phyloP scores from a whole-genome alignment of 1,139 yeast species.

The Dujonia santamariae region DNA sequence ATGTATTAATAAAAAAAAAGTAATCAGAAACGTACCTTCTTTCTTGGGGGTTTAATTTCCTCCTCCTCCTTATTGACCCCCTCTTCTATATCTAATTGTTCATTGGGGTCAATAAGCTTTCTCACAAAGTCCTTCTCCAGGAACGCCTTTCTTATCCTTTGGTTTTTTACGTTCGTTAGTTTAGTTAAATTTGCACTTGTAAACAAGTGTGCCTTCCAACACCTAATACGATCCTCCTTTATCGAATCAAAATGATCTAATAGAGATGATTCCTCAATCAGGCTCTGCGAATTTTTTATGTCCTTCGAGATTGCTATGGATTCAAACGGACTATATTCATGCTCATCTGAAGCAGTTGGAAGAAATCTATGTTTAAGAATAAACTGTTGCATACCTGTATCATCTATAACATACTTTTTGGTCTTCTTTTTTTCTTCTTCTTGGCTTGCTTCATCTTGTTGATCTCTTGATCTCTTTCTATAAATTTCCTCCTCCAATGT shows the following conservation, averaged over 20 bases:
- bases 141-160: conserved; percentile 19
- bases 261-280: conserved; percentile 15
- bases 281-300: conserved; percentile 4
- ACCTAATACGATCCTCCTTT: conserved; percentile 10
- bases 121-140: conserved; percentile 22
- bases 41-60: conserved; percentile 1
- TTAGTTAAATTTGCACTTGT: conserved; percentile 38
- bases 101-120: conserved; percentile 14
- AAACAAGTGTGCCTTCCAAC: conserved; percentile 48
- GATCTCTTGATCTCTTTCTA: conserved; percentile 26
- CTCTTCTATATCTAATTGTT: conserved; percentile 13
- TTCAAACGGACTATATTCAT: conserved; percentile 30
- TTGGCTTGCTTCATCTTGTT: conserved; percentile 12
- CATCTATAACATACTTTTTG: conserved; percentile 46
- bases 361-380: conserved; percentile 49
- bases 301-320: conserved; percentile 14
- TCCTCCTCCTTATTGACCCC: conserved; percentile 10
- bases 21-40: conserved; percentile 11
- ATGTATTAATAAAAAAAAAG: neutral
- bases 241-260: conserved; percentile 19
- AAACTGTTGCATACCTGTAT: conserved; percentile 55
- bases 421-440: conserved; percentile 21
- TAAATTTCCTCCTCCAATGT: conserved; percentile 70
- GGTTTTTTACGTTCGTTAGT: conserved; percentile 25
- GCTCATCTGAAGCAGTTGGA: conserved; percentile 19